phyloP scores from a whole-genome alignment of 2,329 filamentous ascomycete genomes.

The Mariannaea elegans region DNA sequence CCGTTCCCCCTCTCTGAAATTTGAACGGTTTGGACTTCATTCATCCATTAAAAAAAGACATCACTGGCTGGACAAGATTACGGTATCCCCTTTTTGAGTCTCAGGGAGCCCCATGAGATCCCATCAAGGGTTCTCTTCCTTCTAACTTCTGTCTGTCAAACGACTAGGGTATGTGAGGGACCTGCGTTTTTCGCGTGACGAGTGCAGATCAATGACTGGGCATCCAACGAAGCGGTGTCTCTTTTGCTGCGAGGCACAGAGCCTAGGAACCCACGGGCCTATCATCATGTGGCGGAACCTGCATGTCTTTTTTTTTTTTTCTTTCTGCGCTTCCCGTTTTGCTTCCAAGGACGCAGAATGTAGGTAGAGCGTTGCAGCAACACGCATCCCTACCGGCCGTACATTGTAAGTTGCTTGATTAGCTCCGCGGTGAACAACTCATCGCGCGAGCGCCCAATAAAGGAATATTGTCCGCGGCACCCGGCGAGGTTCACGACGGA shows the following conservation, averaged over 20 bases:
- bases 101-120: conserved; percentile 15
- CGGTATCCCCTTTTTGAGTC: not conserved
- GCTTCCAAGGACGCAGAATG: conserved; percentile 5
- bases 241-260: conserved; percentile 11
- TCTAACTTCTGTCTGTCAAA: not conserved
- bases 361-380: not conserved
- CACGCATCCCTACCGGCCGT: not conserved
- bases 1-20: conserved; percentile 10
- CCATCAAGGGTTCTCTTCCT: conserved; percentile 16
- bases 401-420: not conserved
- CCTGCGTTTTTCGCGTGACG: conserved; percentile 22
- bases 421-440: conserved; percentile 16
- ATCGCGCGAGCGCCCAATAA: conserved; percentile 14
- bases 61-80: conserved; percentile 10
- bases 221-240: conserved; percentile 37
- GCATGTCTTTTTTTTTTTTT: conserved; percentile 5
- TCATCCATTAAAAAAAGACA: not conserved
- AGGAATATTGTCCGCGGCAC: not conserved
- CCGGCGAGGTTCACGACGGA: conserved; percentile 12
- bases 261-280: conserved; percentile 15
- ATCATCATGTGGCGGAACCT: conserved; percentile 9
- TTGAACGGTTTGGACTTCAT: conserved; percentile 4
- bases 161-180: conserved; percentile 9
- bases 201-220: conserved; percentile 33
- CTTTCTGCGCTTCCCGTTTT: conserved; percentile 1